Conservation (phyloP, 768 basidiomycete species). For the Russula compacta region DNA sequence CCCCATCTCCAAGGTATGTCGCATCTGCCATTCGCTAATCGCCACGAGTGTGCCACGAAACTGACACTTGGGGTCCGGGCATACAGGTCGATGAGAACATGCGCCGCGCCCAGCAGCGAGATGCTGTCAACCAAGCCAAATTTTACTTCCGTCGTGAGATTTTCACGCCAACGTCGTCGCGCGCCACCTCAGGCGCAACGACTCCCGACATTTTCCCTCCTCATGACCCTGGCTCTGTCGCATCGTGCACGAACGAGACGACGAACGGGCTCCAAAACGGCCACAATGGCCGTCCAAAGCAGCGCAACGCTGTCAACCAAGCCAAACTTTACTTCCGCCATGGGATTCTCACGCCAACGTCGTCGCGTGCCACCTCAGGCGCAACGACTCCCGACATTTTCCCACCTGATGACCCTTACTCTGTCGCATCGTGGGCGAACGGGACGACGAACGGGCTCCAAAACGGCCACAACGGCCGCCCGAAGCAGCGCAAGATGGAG, state of each 20-base stretch:
- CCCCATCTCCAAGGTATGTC: conserved; percentile 84
- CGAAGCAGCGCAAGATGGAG: conserved; percentile 54
- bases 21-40: neutral
- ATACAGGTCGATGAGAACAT: conserved; percentile 94
- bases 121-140: conserved; percentile 61
- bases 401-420: conserved; percentile 18
- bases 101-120: conserved; percentile 76
- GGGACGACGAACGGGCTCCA: conserved; percentile 21
- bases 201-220: conserved; percentile 24
- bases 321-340: conserved; percentile 87
- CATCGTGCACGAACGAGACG: conserved; percentile 19
- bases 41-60: neutral
- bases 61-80: neutral
- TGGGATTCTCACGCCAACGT: conserved; percentile 53
- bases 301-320: conserved; percentile 47
- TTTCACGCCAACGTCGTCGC: conserved; percentile 40
- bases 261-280: conserved; percentile 18
- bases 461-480: neutral
- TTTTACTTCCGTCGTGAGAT: conserved; percentile 90
- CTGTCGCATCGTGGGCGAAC: conserved; percentile 27
- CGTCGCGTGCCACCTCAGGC: conserved; percentile 32
- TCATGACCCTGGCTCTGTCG: conserved; percentile 26
- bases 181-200: conserved; percentile 32
- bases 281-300: conserved; percentile 32
- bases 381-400: conserved; percentile 28